Conservation (phyloP, 176 grass and related monocot genomes). For the Triticum timopheevii region DNA sequence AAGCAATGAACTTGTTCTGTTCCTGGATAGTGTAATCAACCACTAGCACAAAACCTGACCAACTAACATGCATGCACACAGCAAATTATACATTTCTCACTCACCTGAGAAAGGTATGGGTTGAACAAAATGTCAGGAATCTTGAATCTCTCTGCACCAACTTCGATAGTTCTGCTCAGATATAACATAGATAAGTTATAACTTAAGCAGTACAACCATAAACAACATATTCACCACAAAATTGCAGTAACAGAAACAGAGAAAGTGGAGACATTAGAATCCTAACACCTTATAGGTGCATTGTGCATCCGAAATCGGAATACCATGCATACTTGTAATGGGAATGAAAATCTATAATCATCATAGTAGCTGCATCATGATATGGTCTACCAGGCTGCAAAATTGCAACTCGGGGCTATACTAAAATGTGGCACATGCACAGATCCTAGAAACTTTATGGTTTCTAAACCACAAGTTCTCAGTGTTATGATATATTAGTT, state of each 20-base stretch:
- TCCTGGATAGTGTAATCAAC: neutral
- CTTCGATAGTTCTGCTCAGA: conserved; percentile 90
- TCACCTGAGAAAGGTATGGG: conserved; percentile 88
- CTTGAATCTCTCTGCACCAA: conserved; percentile 99
- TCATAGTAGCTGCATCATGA: neutral
- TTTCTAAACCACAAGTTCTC: neutral
- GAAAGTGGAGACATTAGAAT: conserved; percentile 15
- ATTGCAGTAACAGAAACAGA: conserved; percentile 1
- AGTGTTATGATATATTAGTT: neutral
- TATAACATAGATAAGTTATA: conserved; percentile 18
- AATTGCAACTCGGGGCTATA: neutral
- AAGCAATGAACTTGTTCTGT: conserved; percentile 13
- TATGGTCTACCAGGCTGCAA: conserved; percentile 25
- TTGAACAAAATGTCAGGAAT: conserved; percentile 98
- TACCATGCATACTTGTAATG: neutral
- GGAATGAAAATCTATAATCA: neutral
- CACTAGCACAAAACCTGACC: conserved; percentile 18
- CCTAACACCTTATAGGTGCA: conserved; percentile 16
- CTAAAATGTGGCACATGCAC: neutral
- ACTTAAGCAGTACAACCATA: neutral
- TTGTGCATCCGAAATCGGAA: conserved; percentile 5
- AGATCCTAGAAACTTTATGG: neutral
- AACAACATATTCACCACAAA: conserved; percentile 18
- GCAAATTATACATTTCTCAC: conserved; percentile 13
- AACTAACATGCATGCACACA: neutral